phyloP scores from a whole-genome alignment of 1,284 basidiomycete species.

The Leccinum pachyderme region DNA sequence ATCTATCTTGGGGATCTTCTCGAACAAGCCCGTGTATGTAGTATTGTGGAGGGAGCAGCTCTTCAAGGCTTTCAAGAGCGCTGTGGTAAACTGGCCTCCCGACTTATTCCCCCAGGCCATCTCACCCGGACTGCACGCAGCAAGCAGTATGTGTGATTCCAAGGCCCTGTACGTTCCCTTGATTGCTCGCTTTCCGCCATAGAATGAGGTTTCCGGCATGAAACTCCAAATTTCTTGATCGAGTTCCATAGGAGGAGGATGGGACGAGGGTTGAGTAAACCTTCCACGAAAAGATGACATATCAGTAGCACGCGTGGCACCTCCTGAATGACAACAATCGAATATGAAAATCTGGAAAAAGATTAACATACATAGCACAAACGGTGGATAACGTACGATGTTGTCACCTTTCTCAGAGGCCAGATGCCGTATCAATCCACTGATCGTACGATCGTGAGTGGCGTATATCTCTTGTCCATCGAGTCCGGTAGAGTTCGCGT shows the following conservation, averaged over 20 bases:
- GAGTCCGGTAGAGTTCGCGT: not conserved
- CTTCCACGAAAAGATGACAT: not conserved
- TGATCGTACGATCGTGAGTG: conserved; percentile 1
- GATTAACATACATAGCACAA: not conserved
- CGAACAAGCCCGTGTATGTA: conserved; percentile 1
- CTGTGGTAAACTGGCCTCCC: conserved; percentile 2
- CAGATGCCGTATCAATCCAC: not conserved
- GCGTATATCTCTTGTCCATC: not conserved
- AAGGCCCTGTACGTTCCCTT: not conserved
- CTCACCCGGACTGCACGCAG: conserved; percentile 1
- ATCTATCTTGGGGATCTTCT: not conserved
- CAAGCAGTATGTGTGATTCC: conserved; percentile 1
- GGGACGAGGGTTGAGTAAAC: not conserved
- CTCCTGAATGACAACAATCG: conserved; percentile 3
- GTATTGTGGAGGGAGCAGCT: not conserved
- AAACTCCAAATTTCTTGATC: conserved; percentile 1
- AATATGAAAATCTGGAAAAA: not conserved
- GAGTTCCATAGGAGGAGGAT: not conserved
- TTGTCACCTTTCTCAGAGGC: not conserved
- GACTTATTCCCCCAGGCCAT: not conserved
- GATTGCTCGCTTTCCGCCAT: not conserved
- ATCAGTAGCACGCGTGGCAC: not conserved
- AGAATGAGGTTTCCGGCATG: not conserved
- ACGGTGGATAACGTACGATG: not conserved
- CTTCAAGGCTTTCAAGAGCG: not conserved